These are phyloP conservation scores for Coemansia sp. DNA, from an alignment of 192 early-diverging fungal species.

Conservation along the genomic window DNA sequence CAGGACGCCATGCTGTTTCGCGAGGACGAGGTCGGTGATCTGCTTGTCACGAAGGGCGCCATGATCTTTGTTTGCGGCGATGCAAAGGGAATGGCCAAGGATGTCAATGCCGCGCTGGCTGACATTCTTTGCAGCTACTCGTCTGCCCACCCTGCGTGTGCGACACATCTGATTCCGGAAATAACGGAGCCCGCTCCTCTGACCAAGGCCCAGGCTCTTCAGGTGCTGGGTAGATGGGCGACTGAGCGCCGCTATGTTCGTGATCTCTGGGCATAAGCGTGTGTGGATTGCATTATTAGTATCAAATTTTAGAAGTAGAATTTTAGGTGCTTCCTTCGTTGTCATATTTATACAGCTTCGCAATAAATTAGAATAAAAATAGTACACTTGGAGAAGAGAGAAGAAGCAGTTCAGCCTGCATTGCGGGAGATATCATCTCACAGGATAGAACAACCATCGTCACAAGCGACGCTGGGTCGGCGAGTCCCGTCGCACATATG, in stretches of 20 bases:
- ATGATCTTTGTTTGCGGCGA: slow-evolving; percentile 82
- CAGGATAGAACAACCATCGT: background rate
- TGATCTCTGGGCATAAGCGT: slow-evolving; percentile 44
- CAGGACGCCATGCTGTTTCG: slow-evolving; percentile 74
- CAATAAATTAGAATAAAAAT: no score
- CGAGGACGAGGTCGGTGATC: slow-evolving; percentile 57
- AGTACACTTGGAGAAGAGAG: no score
- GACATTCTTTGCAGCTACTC: slow-evolving; percentile 59
- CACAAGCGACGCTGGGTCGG: background rate
- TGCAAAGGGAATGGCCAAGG: slow-evolving; percentile 86
- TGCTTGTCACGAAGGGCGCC: slow-evolving; percentile 63
- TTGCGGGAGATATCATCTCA: no score
- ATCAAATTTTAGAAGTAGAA: no score
- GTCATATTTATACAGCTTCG: background rate
- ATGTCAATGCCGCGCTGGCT: slow-evolving; percentile 75
- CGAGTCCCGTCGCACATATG: slow-evolving; percentile 16
- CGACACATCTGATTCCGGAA: slow-evolving; percentile 12
- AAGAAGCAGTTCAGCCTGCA: no score
- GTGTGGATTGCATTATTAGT: no score
- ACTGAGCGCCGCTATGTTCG: slow-evolving; percentile 39
- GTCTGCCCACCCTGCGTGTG: slow-evolving; percentile 41
- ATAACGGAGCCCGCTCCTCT: slow-evolving; percentile 32
- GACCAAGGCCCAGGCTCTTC: slow-evolving; percentile 25
- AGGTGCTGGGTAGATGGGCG: slow-evolving; percentile 63
- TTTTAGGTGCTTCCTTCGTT: background rate